Percentiles rank a stretch among this genome's conserved stretches.
Evolutionary conservation across 352 stramenopile species (phyloP).

Genomic region (Globisporangium echinulatum): DNA sequence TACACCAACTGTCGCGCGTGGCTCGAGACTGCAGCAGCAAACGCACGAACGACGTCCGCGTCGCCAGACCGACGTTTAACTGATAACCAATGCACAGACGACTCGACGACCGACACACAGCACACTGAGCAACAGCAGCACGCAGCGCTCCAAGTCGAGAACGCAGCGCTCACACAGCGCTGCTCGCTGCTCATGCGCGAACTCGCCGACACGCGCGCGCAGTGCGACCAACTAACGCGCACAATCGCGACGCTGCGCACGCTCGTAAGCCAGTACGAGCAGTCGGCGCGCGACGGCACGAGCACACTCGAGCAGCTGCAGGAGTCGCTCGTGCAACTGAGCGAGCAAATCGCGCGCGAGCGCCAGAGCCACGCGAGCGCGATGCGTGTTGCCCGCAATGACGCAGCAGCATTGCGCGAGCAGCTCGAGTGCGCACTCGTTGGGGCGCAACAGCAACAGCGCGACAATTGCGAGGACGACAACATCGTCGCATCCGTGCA

Average conservation of each 20-base stretch:
- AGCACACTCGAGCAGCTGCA: conserved; percentile 34
- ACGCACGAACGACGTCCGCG: neutral
- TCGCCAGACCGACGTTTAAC: neutral
- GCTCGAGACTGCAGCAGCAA: neutral
- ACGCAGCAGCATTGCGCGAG: too few relatives aligned
- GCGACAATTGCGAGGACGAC: too few relatives aligned
- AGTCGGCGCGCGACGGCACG: conserved; percentile 25
- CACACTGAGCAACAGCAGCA: neutral
- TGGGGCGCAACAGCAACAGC: too few relatives aligned
- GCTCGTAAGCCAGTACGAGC: conserved; percentile 29
- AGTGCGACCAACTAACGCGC: conserved; percentile 5
- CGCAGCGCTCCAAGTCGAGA: conserved; percentile 3
- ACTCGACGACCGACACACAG: too few relatives aligned
- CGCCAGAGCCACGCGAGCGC: conserved; percentile 8
- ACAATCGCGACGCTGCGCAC: conserved; percentile 3
- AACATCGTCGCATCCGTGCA: too few relatives aligned
- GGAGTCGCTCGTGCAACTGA: conserved; percentile 27
- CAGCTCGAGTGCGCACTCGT: too few relatives aligned
- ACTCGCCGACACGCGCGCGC: neutral
- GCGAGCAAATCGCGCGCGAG: conserved; percentile 25
- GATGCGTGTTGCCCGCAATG: too few relatives aligned
- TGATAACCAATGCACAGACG: neutral
- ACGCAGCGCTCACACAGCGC: conserved; percentile 3
- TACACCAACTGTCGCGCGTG: conserved; percentile 9
- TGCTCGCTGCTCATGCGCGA: conserved; percentile 14